Evolutionary conservation across 2,329 filamentous ascomycete genomes (phyloP), one percentile per base, ranked within the genome.

Genomic region (Epichloe gansuensis): DNA sequence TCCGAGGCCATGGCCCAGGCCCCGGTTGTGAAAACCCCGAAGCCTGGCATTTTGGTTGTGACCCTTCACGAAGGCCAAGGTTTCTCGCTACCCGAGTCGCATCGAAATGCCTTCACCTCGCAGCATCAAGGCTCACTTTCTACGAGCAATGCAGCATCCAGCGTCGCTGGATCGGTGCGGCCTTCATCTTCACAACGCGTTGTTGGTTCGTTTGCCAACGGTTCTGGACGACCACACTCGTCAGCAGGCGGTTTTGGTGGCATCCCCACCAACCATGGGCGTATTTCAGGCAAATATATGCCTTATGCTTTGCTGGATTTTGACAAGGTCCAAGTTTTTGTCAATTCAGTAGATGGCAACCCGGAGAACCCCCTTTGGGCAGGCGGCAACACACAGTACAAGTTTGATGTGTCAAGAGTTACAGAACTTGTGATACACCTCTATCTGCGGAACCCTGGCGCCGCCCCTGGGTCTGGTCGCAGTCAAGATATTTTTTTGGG

Each of bases 371-470:
- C 93, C 0, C 74, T 96, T 0, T 98, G 93, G 89, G 90, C 91
- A 3, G 93, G 93, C 56, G 89, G 91, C 65, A 97, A 91, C 69
- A 98, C 93, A n/a, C 89, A 95, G 63, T 98, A 96, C 79, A 98
- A 98, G 72, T 98, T 98, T 68, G 93, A 98, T 74, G 93, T 98
- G 55, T 97, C 93, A 52, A 81, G 93, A 63, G 86, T 89, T 50
- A 95, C 90, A 1, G 91, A 97, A 61, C 75, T 98, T 54, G 87
- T 84, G 55, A 83, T 97, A 27, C 91, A 95, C 59, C 74, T 98
- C 42, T 98, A 96, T 69, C 84, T 98, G 66, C 85, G 93, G 60
- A 97, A 98, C 65, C 93, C 93, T 36, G 81, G 82, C 51, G 88
- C 91, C 27, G 76, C 87, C 49, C 85, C 86, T n/a, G 89, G 88